Conservation (phyloP, 768 basidiomycete genomes). For the Lactarius sp. region DNA sequence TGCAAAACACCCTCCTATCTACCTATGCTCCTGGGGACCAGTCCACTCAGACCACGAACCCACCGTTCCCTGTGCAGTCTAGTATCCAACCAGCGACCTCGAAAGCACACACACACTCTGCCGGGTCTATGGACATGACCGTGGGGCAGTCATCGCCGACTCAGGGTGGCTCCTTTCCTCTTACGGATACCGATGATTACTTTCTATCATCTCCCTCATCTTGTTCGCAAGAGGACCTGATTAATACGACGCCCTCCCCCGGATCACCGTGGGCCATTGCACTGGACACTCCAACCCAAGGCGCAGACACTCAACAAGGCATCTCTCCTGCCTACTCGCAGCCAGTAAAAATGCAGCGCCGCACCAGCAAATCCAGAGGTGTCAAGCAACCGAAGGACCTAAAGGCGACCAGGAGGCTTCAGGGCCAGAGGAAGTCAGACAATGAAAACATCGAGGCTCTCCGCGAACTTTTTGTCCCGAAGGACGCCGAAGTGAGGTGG, state of each 20-base stretch:
- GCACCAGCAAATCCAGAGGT: neutral
- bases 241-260: neutral
- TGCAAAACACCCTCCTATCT: neutral
- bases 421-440: slow-evolving; percentile 7
- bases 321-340: neutral
- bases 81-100: neutral
- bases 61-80: neutral
- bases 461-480: slow-evolving; percentile 9
- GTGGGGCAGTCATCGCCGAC: neutral
- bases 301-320: neutral
- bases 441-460: slow-evolving; percentile 7
- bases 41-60: neutral
- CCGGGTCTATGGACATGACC: neutral
- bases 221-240: neutral
- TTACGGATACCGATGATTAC: neutral
- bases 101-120: neutral
- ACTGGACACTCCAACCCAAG: neutral
- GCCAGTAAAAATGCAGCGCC: neutral
- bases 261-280: neutral
- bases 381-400: slow-evolving; percentile 1
- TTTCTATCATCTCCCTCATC: neutral
- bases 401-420: slow-evolving; percentile 9
- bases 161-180: neutral
- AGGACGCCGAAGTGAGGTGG: neutral
- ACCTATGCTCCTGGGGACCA: neutral